Conservation (phyloP, 805 yeast species). For the Hanseniaspora jakobsenii region DNA sequence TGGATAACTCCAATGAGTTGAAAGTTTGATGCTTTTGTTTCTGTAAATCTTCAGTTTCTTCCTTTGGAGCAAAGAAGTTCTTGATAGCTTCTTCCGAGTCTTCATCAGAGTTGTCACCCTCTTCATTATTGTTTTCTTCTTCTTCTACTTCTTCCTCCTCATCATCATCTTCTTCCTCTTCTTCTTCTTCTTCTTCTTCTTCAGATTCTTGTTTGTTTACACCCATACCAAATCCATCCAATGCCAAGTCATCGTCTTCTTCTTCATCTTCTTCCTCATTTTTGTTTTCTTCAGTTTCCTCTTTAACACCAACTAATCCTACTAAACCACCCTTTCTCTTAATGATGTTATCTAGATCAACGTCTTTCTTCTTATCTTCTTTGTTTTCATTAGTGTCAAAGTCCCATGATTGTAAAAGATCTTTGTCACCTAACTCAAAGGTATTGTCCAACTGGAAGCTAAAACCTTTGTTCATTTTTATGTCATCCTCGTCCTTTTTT, state of each 20-base stretch:
- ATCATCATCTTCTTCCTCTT: constrained; percentile 23
- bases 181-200: constrained; percentile 25
- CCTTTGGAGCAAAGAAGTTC: constrained; percentile 53
- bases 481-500: constrained; percentile 29
- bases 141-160: constrained; percentile 23
- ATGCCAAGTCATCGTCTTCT: constrained; percentile 28
- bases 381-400: constrained; percentile 38
- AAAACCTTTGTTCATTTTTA: constrained; percentile 58
- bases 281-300: constrained; percentile 36
- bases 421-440: constrained; percentile 29
- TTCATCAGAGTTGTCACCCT: constrained; percentile 22
- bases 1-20: constrained; percentile 65
- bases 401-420: constrained; percentile 71
- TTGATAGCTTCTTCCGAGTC: constrained; percentile 69
- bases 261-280: constrained; percentile 29
- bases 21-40: constrained; percentile 50
- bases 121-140: constrained; percentile 28
- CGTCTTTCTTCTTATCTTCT: constrained; percentile 36
- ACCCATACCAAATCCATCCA: constrained; percentile 33
- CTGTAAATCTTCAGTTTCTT: constrained; percentile 43
- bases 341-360: constrained; percentile 78
- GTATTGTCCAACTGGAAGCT: constrained; percentile 54
- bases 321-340: constrained; percentile 72
- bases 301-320: constrained; percentile 37
- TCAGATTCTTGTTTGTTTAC: constrained; percentile 26